phyloP scores from a whole-genome alignment of 2,329 filamentous ascomycete species.

The Capronia epimyces region DNA sequence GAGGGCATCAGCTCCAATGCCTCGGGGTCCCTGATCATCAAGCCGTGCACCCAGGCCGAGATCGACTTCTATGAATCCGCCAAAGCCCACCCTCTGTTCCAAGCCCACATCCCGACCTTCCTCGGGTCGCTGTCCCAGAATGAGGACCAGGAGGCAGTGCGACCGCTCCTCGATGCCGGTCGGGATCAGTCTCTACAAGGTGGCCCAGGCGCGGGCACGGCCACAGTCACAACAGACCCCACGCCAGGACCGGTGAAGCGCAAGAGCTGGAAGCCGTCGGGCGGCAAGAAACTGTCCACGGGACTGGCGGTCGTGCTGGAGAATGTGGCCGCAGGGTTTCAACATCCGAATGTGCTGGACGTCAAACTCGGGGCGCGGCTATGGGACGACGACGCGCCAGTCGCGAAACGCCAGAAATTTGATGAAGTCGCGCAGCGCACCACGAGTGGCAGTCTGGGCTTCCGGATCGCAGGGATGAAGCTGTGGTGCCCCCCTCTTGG shows the following conservation, averaged over 20 bases:
- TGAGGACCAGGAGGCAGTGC: slow-evolving; percentile 41
- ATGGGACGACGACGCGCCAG: slow-evolving; percentile 68
- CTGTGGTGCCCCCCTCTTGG: slow-evolving; percentile 47
- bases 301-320: slow-evolving; percentile 76
- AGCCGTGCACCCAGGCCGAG: slow-evolving; percentile 82
- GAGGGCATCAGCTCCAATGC: slow-evolving; percentile 83
- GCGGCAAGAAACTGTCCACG: slow-evolving; percentile 64
- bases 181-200: slow-evolving; percentile 31
- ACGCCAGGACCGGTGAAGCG: slow-evolving; percentile 19
- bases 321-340: slow-evolving; percentile 76
- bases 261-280: slow-evolving; percentile 44
- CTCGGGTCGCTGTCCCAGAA: slow-evolving; percentile 73
- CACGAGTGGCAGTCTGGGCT: slow-evolving; percentile 47
- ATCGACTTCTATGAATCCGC: slow-evolving; percentile 83
- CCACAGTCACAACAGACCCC: slow-evolving; percentile 5
- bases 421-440: slow-evolving; percentile 21
- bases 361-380: slow-evolving; percentile 82
- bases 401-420: slow-evolving; percentile 33
- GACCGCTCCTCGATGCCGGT: slow-evolving; percentile 40
- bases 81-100: slow-evolving; percentile 62
- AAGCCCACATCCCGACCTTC: slow-evolving; percentile 75
- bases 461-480: slow-evolving; percentile 62
- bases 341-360: slow-evolving; percentile 82
- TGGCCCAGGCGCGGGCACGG: slow-evolving; percentile 35
- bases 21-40: slow-evolving; percentile 82